Evolutionary conservation across 768 basidiomycete genomes (phyloP), one percentile per base, ranked within the genome.

Genomic region (Lactarius psammicola): DNA sequence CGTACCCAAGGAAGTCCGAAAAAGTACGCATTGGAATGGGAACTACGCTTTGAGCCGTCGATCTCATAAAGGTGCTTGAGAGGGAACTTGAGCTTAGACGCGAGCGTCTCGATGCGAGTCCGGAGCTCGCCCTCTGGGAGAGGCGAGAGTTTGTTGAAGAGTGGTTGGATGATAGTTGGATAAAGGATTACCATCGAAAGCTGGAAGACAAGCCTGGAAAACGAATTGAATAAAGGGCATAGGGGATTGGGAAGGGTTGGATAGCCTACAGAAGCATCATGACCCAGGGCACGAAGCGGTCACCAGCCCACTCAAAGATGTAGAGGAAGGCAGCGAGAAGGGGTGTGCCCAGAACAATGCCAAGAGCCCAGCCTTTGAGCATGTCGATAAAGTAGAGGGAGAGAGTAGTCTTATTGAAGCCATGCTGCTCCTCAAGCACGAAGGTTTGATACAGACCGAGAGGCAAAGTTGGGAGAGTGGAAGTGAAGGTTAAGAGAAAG

Each of bases 11-110:
- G 96, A 15, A 98, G 84, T 65, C 96, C 96, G 69, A 94, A 98
- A 82, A 98, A 98, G 79, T 97, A 98, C n/a, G 95, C 95, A 70
- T 98, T 98, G 71, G 89, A 91, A 78, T 99, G 96, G 2, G 92
- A 90, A 76, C 90, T 93, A 56, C 96, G 87, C 80, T 97, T 97
- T 40, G 91, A 94, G 33, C 97, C 97, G 74, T 98, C 95, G 70
- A 98, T 98, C 75, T 97, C 94, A 75, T 96, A 98, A 60, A 99
- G 76, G 75, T 95, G 90, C 73, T 90, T 97, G 63, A 98, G 79
- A 0, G 97, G 96, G 84, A 98, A 99, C 64, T 88, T 86, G 71
- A 98, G 88, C 72, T 87, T 88, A 46, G 78, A 71, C 0, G 95
- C 93, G 18, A 99, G 81, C 0, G 76, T 73, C 72, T 96, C 92